Percentiles rank a stretch among this genome's conserved stretches.
phyloP scores from a whole-genome alignment of 2,329 filamentous ascomycete species.

The Rhexocercosporidium sp. region DNA sequence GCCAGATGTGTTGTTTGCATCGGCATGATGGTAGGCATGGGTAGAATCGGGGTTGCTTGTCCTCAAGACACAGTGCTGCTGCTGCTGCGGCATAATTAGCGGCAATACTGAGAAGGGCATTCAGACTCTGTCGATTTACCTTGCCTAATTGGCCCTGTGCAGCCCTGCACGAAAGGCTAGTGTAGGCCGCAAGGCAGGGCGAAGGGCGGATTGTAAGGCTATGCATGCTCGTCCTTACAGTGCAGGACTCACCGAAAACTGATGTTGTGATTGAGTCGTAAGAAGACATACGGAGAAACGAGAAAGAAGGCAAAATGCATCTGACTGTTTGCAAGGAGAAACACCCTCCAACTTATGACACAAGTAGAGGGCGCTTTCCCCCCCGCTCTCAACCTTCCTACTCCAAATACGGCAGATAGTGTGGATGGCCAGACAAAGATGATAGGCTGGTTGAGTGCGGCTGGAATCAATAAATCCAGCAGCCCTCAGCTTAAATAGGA shows the following conservation, averaged over 20 bases:
- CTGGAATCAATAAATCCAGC: neutral
- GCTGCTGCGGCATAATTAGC: neutral
- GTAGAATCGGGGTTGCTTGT: neutral
- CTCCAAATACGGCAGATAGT: neutral
- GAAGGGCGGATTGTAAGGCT: neutral
- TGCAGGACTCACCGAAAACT: conserved; percentile 1
- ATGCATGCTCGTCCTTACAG: neutral
- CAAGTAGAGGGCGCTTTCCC: neutral
- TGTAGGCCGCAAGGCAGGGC: neutral
- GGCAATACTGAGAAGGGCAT: neutral
- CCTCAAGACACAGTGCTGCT: neutral
- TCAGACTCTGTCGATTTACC: neutral
- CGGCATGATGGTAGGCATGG: neutral
- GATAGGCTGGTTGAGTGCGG: neutral
- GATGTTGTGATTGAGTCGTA: neutral
- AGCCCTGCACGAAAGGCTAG: neutral
- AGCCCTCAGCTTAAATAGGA: neutral
- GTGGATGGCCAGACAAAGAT: neutral
- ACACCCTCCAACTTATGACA: conserved; percentile 5
- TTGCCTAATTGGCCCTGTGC: neutral
- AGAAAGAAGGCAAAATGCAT: conserved; percentile 5
- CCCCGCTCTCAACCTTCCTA: neutral
- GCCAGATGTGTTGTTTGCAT: neutral
- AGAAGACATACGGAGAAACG: neutral
- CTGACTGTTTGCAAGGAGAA: neutral